Evolutionary conservation across 2,329 filamentous ascomycete species (phyloP).

Genomic region (Talaromyces marneffei): DNA sequence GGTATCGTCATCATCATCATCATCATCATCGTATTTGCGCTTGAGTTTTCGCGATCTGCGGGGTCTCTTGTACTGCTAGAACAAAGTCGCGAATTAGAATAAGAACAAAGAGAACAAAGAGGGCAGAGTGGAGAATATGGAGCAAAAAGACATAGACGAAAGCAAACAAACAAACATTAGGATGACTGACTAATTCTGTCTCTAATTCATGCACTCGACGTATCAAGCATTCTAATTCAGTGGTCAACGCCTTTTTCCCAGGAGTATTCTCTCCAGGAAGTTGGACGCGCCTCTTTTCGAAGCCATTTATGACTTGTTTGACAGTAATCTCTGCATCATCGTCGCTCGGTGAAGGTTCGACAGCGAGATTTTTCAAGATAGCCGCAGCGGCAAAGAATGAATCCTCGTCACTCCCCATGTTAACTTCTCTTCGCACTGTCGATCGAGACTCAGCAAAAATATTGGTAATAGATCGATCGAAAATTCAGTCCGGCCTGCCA

Average conservation of each 20-base stretch:
- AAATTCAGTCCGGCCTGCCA: slow-evolving; percentile 2
- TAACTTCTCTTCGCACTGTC: slow-evolving; percentile 18
- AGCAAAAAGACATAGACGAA: neutral
- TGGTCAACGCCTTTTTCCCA: slow-evolving; percentile 73
- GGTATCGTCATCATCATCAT: slow-evolving; percentile 19
- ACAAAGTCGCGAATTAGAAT: slow-evolving; percentile 17
- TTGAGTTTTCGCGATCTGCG: slow-evolving; percentile 33
- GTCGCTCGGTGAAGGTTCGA: slow-evolving; percentile 26
- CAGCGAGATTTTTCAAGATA: slow-evolving; percentile 43
- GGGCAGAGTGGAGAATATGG: neutral
- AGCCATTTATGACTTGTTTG: slow-evolving; percentile 43
- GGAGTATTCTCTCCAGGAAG: slow-evolving; percentile 71
- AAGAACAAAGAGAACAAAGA: neutral
- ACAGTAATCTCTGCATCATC: slow-evolving; percentile 32
- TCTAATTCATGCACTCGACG: slow-evolving; percentile 77
- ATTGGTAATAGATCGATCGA: neutral
- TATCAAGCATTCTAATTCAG: slow-evolving; percentile 73
- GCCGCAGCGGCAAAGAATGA: slow-evolving; percentile 40
- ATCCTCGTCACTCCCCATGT: slow-evolving; percentile 45
- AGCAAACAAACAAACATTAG: neutral
- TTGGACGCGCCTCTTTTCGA: slow-evolving; percentile 51
- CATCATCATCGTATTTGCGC: slow-evolving; percentile 20
- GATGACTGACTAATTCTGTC: slow-evolving; percentile 57
- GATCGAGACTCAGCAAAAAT: neutral
- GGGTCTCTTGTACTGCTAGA: slow-evolving; percentile 34